phyloP scores from a whole-genome alignment of 495 filamentous ascomycete genomes.

The Aspergillus biplanus region DNA sequence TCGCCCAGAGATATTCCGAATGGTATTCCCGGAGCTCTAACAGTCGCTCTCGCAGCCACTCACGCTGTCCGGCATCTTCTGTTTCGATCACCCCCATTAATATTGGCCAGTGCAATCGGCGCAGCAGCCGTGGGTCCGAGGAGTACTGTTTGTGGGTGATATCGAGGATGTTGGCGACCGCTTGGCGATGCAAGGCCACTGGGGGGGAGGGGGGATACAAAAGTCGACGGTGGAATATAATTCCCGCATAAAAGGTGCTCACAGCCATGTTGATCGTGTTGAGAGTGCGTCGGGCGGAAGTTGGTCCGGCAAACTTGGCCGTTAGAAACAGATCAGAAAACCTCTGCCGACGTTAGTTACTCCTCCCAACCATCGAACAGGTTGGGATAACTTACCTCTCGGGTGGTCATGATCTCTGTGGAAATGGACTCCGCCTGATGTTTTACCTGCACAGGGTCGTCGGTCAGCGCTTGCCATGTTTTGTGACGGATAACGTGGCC shows the following conservation, averaged over 20 bases:
- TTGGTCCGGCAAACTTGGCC: slow-evolving; percentile 39
- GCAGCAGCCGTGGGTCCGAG: slow-evolving; percentile 38
- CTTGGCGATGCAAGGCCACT: slow-evolving; percentile 36
- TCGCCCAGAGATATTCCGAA: slow-evolving; percentile 41
- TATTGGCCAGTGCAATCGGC: slow-evolving; percentile 50
- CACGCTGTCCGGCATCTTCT: slow-evolving; percentile 37
- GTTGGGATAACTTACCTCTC: slow-evolving; percentile 33
- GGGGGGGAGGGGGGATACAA: slow-evolving; percentile 31
- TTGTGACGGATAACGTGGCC: slow-evolving; percentile 42
- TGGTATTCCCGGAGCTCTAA: slow-evolving; percentile 36
- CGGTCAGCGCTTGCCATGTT: slow-evolving; percentile 43
- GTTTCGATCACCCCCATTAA: slow-evolving; percentile 52
- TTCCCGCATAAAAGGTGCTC: slow-evolving; percentile 46
- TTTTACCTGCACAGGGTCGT: slow-evolving; percentile 29
- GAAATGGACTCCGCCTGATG: slow-evolving; percentile 39
- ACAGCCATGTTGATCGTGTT: slow-evolving; percentile 55
- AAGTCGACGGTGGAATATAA: slow-evolving; percentile 48
- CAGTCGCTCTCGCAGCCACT: slow-evolving; percentile 45
- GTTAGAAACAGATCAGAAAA: slow-evolving; percentile 50
- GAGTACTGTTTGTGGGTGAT: slow-evolving; percentile 44
- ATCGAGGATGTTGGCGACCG: slow-evolving; percentile 40
- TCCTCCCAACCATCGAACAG: background rate
- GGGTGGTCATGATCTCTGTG: slow-evolving; percentile 36
- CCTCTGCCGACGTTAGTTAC: slow-evolving; percentile 30
- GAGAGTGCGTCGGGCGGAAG: slow-evolving; percentile 43